These are phyloP conservation scores for Trifolium repens DNA, from an alignment of 306 rosid genomes.

Conservation along the genomic window DNA sequence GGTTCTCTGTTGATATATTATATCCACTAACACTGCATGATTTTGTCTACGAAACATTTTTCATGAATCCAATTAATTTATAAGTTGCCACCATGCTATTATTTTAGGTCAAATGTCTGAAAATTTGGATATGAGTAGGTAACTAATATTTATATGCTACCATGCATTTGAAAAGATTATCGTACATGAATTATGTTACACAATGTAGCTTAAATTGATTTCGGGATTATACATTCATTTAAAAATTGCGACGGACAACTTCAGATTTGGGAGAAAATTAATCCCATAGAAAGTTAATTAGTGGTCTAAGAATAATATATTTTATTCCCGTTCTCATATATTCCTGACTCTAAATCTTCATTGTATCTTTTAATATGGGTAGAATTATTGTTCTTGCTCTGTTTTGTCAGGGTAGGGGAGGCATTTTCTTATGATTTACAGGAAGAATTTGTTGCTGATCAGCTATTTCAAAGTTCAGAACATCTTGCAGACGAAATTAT, in stretches of 20 bases:
- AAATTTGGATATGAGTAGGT: constrained; percentile 4
- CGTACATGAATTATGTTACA: constrained; percentile 6
- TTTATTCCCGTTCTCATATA: constrained; percentile 12
- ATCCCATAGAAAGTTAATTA: constrained; percentile 13
- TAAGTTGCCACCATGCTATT: constrained; percentile 8
- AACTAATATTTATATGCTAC: neutral
- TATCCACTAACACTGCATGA: neutral
- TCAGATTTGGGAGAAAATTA: neutral
- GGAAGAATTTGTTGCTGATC: constrained; percentile 94
- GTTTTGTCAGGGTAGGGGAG: constrained; percentile 68
- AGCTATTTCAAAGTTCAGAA: constrained; percentile 83
- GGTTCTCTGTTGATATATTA: constrained; percentile 9
- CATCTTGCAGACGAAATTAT: constrained; percentile 71
- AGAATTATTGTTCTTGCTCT: constrained; percentile 36
- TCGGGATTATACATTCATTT: constrained; percentile 23
- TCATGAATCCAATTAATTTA: constrained; percentile 22
- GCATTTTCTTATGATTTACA: constrained; percentile 72
- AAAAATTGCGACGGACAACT: neutral
- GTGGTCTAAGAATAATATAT: constrained; percentile 21
- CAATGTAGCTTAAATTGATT: constrained; percentile 13
- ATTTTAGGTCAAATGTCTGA: constrained; percentile 16
- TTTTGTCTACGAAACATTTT: constrained; percentile 7
- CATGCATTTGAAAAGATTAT: constrained; percentile 24
- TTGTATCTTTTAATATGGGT: constrained; percentile 18
- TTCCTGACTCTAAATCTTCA: constrained; percentile 9